Base-by-base conservation (phyloP, 208 protist species). In the Leishmania tarentolae region DNA sequence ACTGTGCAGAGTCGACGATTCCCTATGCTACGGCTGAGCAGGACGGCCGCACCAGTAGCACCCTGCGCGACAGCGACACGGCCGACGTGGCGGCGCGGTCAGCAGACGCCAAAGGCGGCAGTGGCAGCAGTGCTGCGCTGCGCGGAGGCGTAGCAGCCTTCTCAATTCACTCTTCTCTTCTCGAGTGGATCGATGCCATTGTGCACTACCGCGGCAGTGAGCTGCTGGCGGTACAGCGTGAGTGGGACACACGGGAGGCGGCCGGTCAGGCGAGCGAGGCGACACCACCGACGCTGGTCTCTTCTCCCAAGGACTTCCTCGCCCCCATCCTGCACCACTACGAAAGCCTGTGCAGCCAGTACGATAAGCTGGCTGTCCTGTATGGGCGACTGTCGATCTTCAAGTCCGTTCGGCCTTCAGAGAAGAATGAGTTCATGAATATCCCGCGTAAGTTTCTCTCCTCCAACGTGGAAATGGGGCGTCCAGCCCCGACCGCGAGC, bases 331-430 rank as follows among this genome's bases (percentile, higher is more conserved):
- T 95, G 21, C 91, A 95, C 79, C 94, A 97, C 76, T 97, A 96
- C 84, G 91, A 88, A 19, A 79, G 76, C 28, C 83, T 95, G 76
- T 88, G 79, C 31, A 61, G 81, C 3, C 84, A 91, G 63, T 92
- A 95, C 79, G 94, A 96, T 85, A 89, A 87, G 50, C 81, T 97
- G 28, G 91, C 92, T 9, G 69, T 87, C 42, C 86, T 95, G 50
- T 90, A 96, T 83, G 94, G 94, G 15, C 89, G 94, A 28, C 83
- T 96, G 53, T 92, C 91, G 75, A 91, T 95, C 86, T 97, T 97
- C 85, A 90, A 94, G 79, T 75, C 86, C 3, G 91, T 95, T 65
- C 89, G 89, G 56, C 94, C 94, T 19, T 92, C 90, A 52, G 89
- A 95, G 84, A 83, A 86, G 53, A 81, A 91, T 79, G 70, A 85